Conservation (phyloP, 2,329 filamentous ascomycete genomes). For the Claviceps pusilla region DNA sequence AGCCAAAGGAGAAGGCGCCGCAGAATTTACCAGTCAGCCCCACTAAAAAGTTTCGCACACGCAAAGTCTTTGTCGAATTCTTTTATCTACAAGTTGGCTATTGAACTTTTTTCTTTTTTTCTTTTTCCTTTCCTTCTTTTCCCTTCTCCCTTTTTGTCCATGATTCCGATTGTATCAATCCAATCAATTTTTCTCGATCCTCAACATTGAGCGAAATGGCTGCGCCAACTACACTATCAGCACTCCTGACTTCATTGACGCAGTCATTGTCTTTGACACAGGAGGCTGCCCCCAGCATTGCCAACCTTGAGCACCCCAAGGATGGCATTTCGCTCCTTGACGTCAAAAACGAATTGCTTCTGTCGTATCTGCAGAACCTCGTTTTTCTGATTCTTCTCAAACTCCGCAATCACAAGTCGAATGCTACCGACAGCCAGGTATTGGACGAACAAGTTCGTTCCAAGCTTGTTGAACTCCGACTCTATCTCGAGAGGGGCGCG, state of each 20-base stretch:
- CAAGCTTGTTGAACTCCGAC: conserved; percentile 79
- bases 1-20: neutral
- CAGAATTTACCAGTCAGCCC: conserved; percentile 3
- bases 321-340: conserved; percentile 91
- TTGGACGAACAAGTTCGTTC: conserved; percentile 54
- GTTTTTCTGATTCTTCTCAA: conserved; percentile 77
- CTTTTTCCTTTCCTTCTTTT: no score
- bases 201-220: conserved; percentile 26
- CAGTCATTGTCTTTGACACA: conserved; percentile 48
- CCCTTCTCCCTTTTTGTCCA: neutral
- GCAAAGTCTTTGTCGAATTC: neutral
- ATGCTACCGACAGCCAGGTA: conserved; percentile 20
- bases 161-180: neutral
- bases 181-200: neutral
- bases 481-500: conserved; percentile 87
- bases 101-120: conserved; percentile 1
- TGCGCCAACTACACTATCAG: conserved; percentile 32
- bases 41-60: conserved; percentile 11
- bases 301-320: conserved; percentile 54
- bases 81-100: neutral
- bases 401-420: conserved; percentile 40
- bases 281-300: conserved; percentile 48
- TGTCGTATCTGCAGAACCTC: conserved; percentile 89
- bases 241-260: conserved; percentile 37
- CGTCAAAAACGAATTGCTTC: conserved; percentile 89